These are phyloP conservation scores for Dicorynia guianensis DNA, from an alignment of 306 rosid genomes.

Conservation along the genomic window DNA sequence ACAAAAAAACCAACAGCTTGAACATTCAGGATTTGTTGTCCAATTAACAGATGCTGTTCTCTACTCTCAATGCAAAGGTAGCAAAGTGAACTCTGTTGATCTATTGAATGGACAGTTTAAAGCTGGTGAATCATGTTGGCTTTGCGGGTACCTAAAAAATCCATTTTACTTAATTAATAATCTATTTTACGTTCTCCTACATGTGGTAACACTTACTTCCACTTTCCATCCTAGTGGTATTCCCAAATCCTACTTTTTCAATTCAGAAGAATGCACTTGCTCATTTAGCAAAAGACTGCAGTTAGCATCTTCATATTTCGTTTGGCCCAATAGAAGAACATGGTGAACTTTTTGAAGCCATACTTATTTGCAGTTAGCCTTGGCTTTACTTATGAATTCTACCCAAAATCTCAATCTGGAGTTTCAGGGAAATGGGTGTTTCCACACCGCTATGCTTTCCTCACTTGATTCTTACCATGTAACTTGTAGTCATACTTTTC, in stretches of 20 bases:
- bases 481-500: background rate
- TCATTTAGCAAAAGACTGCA: no score
- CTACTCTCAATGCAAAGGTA: constrained; percentile 67
- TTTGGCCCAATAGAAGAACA: no score
- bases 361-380: background rate
- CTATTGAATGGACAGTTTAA: constrained; percentile 23
- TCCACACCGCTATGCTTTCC: background rate
- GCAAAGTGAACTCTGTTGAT: constrained; percentile 54
- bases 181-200: no score
- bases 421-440: background rate
- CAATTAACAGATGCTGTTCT: constrained; percentile 57
- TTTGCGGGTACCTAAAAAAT: constrained; percentile 14
- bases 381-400: background rate
- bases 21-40: no score
- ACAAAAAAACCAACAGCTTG: background rate
- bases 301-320: no score
- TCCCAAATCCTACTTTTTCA: no score
- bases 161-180: background rate
- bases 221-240: background rate
- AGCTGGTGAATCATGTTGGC: constrained; percentile 33
- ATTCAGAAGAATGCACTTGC: no score
- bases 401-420: background rate
- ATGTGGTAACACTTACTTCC: no score
- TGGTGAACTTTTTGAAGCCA: no score
- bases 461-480: background rate